phyloP scores from a whole-genome alignment of 352 stramenopile species.

The Pythium guiyangense region DNA sequence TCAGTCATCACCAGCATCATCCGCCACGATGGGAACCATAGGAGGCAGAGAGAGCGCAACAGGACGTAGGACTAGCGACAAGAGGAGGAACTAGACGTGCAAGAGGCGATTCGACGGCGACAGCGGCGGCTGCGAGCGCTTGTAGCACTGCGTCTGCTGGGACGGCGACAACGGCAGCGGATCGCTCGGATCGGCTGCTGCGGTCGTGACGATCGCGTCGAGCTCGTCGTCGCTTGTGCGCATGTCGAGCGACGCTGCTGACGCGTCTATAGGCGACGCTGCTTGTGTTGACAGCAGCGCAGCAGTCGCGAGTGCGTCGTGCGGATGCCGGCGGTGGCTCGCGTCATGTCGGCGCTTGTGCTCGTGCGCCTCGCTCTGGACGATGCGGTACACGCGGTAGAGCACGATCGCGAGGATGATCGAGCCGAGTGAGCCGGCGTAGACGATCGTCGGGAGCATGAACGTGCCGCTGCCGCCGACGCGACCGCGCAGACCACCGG shows the following conservation, averaged over 20 bases:
- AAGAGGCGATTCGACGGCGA: conserved; percentile 32
- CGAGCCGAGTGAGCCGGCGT: conserved; percentile 39
- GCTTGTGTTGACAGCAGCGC: neutral
- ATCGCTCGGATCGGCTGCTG: conserved; percentile 8
- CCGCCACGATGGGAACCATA: too few relatives aligned
- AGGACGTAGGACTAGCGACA: neutral
- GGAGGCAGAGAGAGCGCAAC: too few relatives aligned
- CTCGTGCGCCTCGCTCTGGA: conserved; percentile 32
- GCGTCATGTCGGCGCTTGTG: conserved; percentile 15
- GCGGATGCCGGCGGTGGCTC: neutral
- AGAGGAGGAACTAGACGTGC: conserved; percentile 21
- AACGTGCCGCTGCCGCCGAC: conserved; percentile 9
- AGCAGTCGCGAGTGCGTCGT: conserved; percentile 1
- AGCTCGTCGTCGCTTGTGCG: neutral
- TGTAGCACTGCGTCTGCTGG: conserved; percentile 36
- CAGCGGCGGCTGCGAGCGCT: conserved; percentile 35
- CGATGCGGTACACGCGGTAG: conserved; percentile 51
- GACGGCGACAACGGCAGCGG: conserved; percentile 20
- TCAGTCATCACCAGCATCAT: too few relatives aligned
- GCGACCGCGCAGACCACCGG: conserved; percentile 7
- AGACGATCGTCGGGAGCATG: conserved; percentile 49
- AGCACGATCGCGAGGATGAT: conserved; percentile 39
- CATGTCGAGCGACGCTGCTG: conserved; percentile 4
- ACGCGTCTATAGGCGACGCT: conserved; percentile 17
- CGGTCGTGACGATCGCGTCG: too few relatives aligned